Base-by-base conservation (phyloP, 2,329 filamentous ascomycete species). In the Colletotrichum destructivum region DNA sequence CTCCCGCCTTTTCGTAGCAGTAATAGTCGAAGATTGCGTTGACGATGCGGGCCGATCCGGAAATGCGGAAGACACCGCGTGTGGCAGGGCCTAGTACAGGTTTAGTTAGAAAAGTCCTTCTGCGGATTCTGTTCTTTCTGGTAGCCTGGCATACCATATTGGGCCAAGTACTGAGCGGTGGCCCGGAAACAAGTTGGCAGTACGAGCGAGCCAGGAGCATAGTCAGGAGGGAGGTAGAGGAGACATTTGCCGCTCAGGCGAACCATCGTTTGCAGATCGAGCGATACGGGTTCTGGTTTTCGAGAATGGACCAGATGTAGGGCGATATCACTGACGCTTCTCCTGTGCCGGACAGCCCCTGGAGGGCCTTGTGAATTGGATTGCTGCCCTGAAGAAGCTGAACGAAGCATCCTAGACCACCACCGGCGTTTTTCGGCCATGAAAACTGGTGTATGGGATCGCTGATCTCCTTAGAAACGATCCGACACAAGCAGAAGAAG, bases 131-230 rank as follows among this genome's bases (percentile, higher is more conserved):
- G 4, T 21, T n/a, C 18, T 44, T 15, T 8, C 18, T 21, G n/a
- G 69, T 83, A 76, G 77, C 7, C 18, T 21, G n/a, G 69, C 83
- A 77, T 77, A 89, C 88, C 88, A 78, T 92, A 81, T 59, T 91
- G 88, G 3, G 90, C 84, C 12, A 93, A 84, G 77, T 90, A 87
- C 74, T 92, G 89, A n/a, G 88, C 90, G 11, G 89, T 90, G 12
- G 91, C 91, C 55, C 91, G 89, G 60, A 93, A 84, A 74, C 91
- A 92, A 4, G 91, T 92, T 11, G 91, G 91, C 40, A 93, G 80
- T 21, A 88, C 81, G 35, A 93, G 80, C 31, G 87, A 86, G 21
- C 86, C 84, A 1, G 89, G 86, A 4, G 89, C 83, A 75, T 91
- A 89, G 64, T 90, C 89, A 3, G 83, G 74, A 0, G 90, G 90